phyloP scores from a whole-genome alignment of 176 grass and related monocot genomes.

The Cenchrus purpureus region DNA sequence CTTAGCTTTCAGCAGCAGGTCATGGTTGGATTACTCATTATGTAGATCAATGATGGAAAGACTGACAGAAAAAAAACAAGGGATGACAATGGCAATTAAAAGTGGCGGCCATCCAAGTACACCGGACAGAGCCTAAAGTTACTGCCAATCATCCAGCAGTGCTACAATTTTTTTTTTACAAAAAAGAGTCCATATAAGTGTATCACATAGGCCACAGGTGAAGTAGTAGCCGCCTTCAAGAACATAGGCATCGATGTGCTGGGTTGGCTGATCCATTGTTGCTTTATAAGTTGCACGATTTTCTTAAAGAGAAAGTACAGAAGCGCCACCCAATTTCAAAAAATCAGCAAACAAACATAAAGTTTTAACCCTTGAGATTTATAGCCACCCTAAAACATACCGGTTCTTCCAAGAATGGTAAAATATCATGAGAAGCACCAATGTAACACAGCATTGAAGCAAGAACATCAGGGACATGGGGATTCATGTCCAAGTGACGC shows the following conservation, averaged over 20 bases:
- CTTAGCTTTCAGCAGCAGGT: background rate
- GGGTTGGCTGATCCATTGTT: background rate
- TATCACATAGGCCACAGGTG: background rate
- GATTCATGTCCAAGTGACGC: constrained; percentile 82
- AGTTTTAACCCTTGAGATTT: constrained; percentile 24
- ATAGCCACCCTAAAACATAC: constrained; percentile 51
- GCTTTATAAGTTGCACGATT: background rate
- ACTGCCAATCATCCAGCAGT: background rate
- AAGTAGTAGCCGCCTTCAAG: background rate
- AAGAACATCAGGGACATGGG: constrained; percentile 90
- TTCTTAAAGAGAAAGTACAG: constrained; percentile 12
- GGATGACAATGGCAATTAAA: background rate
- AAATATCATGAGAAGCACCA: constrained; percentile 87
- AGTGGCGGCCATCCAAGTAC: background rate
- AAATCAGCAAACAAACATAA: constrained; percentile 18
- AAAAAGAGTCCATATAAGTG: background rate
- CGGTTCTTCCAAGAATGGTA: constrained; percentile 94
- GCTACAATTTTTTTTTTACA: background rate
- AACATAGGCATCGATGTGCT: background rate
- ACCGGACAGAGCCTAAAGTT: background rate
- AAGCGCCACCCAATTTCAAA: background rate
- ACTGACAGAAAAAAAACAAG: background rate
- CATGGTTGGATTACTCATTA: background rate
- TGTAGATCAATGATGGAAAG: background rate
- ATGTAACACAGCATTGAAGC: constrained; percentile 90